Evolutionary conservation across 208 protist genomes (phyloP), one percentile per base, ranked within the genome.

Genomic region (Crithidia expoeki): DNA sequence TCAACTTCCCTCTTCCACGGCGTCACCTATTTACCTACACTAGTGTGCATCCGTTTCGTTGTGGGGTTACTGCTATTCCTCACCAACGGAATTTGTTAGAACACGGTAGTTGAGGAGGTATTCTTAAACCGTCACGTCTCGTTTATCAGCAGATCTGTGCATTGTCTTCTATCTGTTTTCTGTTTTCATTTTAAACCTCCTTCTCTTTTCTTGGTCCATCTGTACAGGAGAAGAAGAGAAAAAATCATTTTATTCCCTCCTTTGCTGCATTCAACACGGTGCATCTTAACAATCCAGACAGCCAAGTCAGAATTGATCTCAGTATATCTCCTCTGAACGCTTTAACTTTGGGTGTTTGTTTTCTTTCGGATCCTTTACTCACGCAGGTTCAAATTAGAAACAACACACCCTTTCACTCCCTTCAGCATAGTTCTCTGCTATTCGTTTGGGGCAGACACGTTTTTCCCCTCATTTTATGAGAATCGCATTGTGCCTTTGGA

Each of bases 141-240:
- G 9, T 57, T 64, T 30, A 42, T n/a, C 28, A 30, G 19, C 47
- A 44, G 30, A 38, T 23, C 25, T 61, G 19, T 34, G 36, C 34
- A 33, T 47, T 19, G n/a, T 47, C 36, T 63, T 68, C 28, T 40
- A 6, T 47, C 23, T 28, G 11, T 50, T 55, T 11, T 63, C 62
- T 63, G 44, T 58, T 40, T 57, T 46, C 56, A 9, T 68, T 70
- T 55, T 62, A 47, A 63, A 34, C 0, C 12, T 62, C 0, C 36
- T 28, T 58, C 21, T 66, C 47, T n/a, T 46, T 62, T 40, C 47
- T 62, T 62, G 42, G 19, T 46, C 12, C n/a, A 17, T 47, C n/a
- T n/a, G n/a, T n/a, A n/a, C n/a, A n/a, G n/a, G n/a, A n/a, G n/a
- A n/a, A n/a, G n/a, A n/a, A n/a, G n/a, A n/a, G n/a, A n/a, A n/a